These are phyloP conservation scores for Ambrosia hybrid DNA, from an alignment of 140 eudicot species.

Conservation along the genomic window DNA sequence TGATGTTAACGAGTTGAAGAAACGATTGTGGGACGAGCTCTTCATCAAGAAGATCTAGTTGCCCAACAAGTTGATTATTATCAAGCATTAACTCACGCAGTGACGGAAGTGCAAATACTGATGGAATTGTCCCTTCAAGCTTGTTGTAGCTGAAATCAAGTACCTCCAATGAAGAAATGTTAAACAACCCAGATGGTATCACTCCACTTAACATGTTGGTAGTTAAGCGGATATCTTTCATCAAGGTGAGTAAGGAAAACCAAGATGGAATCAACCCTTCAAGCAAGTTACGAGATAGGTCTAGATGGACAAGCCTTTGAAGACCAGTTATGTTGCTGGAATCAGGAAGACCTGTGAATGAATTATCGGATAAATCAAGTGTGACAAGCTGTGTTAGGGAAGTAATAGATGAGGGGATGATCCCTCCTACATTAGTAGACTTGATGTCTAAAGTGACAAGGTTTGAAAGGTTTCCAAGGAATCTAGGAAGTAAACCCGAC, in stretches of 20 bases:
- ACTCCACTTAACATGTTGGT: constrained; percentile 10
- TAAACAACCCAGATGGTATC: constrained; percentile 8
- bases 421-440: constrained; percentile 1
- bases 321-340: constrained; percentile 5
- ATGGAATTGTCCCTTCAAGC: neutral
- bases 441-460: neutral
- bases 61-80: neutral
- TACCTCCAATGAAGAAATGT: neutral
- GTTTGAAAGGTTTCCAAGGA: constrained; percentile 14
- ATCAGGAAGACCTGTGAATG: constrained; percentile 7
- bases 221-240: neutral
- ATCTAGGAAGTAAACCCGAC: constrained; percentile 28
- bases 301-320: neutral
- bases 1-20: neutral
- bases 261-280: constrained; percentile 5
- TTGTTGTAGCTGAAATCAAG: neutral
- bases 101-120: neutral
- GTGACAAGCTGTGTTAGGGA: constrained; percentile 2
- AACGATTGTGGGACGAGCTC: neutral
- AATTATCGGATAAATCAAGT: neutral
- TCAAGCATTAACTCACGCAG: neutral
- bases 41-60: neutral
- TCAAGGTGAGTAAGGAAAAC: constrained; percentile 8
- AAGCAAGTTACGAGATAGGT: neutral
- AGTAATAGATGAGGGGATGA: constrained; percentile 7